Percentiles rank a stretch among this genome's conserved stretches.
These are phyloP conservation scores for Erythrobasidium yunnanense DNA, from an alignment of 768 basidiomycete genomes.

Conservation along the genomic window DNA sequence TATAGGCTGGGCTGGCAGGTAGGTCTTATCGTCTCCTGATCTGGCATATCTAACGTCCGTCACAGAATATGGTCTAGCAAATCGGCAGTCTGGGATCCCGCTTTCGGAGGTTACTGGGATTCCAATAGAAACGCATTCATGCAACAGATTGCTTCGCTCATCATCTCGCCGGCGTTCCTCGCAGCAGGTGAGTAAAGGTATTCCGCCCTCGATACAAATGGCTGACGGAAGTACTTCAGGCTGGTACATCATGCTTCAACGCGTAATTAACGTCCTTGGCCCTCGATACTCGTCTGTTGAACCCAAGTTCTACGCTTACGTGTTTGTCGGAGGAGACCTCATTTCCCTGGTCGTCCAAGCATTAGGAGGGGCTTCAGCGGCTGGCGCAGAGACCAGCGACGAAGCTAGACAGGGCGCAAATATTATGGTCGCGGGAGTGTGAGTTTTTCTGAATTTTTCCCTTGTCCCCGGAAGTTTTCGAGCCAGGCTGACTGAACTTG, in stretches of 20 bases:
- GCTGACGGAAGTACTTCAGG: too few species aligned
- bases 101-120: conserved; percentile 3
- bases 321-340: not conserved
- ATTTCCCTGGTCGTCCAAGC: conserved; percentile 9
- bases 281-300: conserved; percentile 22
- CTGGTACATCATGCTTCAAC: conserved; percentile 19
- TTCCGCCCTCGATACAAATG: too few species aligned
- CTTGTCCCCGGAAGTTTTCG: too few species aligned
- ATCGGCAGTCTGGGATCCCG: conserved; percentile 1
- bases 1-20: not conserved
- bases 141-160: not conserved
- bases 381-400: not conserved
- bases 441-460: too few species aligned
- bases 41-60: not conserved
- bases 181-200: too few species aligned
- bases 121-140: conserved; percentile 13
- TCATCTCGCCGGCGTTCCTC: conserved; percentile 20
- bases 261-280: conserved; percentile 4
- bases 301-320: not conserved
- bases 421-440: conserved; percentile 15
- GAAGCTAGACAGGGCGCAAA: conserved; percentile 15
- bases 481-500: too few species aligned
- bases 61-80: not conserved
- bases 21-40: not conserved
- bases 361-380: conserved; percentile 9